phyloP scores from a whole-genome alignment of 257 asterid species.

The Osmanthus fragrans region DNA sequence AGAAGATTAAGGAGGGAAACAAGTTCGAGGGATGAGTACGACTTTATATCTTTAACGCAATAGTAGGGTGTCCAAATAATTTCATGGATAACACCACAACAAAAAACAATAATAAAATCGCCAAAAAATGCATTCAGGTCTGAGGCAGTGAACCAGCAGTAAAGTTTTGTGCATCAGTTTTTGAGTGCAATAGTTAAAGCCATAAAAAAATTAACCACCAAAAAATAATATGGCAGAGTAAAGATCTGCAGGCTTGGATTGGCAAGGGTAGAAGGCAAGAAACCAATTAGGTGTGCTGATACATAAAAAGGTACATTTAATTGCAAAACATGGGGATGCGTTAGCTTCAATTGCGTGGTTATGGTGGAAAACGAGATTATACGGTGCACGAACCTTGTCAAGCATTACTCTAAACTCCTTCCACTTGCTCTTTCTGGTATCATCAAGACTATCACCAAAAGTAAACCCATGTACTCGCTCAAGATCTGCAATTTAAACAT shows the following conservation, averaged over 20 bases:
- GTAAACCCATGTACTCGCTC: slow-evolving; percentile 85
- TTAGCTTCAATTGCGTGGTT: not conserved
- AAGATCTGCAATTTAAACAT: slow-evolving; percentile 56
- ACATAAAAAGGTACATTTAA: not conserved
- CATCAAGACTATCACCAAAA: slow-evolving; percentile 90
- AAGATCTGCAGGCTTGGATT: not conserved
- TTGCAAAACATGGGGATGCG: slow-evolving; percentile 6
- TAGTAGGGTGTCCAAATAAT: not conserved
- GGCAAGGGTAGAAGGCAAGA: not conserved
- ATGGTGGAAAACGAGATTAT: not conserved
- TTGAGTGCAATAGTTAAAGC: not conserved
- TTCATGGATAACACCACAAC: not conserved
- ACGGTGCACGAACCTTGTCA: slow-evolving; percentile 51
- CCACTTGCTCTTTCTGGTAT: slow-evolving; percentile 67
- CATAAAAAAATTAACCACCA: not conserved
- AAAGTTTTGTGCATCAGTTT: not conserved
- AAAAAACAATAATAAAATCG: not conserved
- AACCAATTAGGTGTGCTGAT: not conserved
- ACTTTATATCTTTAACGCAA: not conserved
- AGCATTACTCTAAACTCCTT: slow-evolving; percentile 63
- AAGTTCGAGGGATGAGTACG: not conserved
- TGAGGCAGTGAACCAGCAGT: not conserved
- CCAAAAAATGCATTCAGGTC: not conserved
- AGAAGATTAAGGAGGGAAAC: not conserved
- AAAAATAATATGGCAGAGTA: not conserved